Percentiles rank a stretch among this genome's conserved stretches.
These are phyloP conservation scores for Kandelia obovata DNA, from an alignment of 345 rosid species.

Conservation along the genomic window DNA sequence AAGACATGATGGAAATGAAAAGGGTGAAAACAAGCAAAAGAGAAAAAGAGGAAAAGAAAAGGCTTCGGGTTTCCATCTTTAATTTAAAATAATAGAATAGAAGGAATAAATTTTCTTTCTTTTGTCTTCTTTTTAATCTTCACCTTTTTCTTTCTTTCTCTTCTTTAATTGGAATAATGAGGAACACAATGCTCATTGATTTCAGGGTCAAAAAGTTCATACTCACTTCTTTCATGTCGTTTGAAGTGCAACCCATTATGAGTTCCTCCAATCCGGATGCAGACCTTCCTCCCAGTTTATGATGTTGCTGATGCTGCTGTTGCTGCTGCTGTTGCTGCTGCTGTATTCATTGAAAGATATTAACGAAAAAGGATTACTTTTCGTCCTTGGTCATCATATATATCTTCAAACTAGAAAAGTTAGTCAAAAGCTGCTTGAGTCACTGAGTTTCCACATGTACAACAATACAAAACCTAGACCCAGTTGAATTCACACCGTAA, in stretches of 20 bases:
- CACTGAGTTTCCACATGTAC: background rate
- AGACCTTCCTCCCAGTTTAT: constrained; percentile 65
- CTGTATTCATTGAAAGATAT: constrained; percentile 32
- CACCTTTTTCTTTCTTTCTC: constrained; percentile 17
- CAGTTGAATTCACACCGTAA: background rate
- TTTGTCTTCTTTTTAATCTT: constrained; percentile 26
- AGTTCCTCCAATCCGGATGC: constrained; percentile 93
- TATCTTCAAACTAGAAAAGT: background rate
- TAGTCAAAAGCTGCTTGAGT: constrained; percentile 22
- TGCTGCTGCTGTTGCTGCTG: constrained; percentile 27
- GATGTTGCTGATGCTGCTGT: constrained; percentile 55
- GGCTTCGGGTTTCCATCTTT: constrained; percentile 36
- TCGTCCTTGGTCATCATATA: constrained; percentile 26
- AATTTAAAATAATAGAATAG: constrained; percentile 25
- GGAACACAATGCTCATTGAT: constrained; percentile 38
- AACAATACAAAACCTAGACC: background rate
- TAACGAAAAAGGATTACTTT: constrained; percentile 11
- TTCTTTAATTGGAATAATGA: constrained; percentile 28
- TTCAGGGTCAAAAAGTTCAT: constrained; percentile 66
- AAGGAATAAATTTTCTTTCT: constrained; percentile 1
- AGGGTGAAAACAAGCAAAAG: constrained; percentile 17
- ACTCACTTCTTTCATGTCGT: constrained; percentile 87
- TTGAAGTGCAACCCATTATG: constrained; percentile 91
- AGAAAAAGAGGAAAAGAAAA: constrained; percentile 38
- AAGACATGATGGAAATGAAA: background rate